Evolutionary conservation across 352 stramenopile genomes (phyloP), one percentile per base, ranked within the genome.

Genomic region (Phytophthora palmivora): DNA sequence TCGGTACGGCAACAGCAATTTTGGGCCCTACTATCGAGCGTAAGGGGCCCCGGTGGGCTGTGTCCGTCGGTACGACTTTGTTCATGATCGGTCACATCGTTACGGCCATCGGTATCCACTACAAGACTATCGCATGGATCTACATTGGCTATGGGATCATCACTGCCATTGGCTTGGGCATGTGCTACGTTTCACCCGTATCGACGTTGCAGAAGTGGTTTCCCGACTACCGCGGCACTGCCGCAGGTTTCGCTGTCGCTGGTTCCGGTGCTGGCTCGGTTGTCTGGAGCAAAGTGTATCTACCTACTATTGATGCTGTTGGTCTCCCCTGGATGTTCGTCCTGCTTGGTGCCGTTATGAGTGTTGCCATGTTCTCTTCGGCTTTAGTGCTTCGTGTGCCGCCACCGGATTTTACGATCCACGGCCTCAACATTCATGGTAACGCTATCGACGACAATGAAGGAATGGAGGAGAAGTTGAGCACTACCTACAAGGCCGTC

Each of bases 161-260:
- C 37, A 70, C 64, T 43, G 79, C 79, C 48, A 82, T 84, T 42
- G 79, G 79, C 43, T 73, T 86, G 54, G 79, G 75, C 0, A 70
- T 91, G 36, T 83, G 74, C 75, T 91, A 89, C 71, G 77, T 88
- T 44, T 84, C 76, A 14, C 81, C 78, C 9, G 79, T 89, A 0
- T 84, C 75, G 22, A 79, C 79, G 4, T 54, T 91, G 6, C 78
- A 89, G 51, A 87, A 89, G 45, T 89, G 82, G 82, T 91, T 91
- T 61, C 82, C 79, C 0, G 82, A 91, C 67, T 84, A 86, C 63
- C 76, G 82, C 38, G 82, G 82, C 21, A 84, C 76, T 1, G 81
- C 81, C 18, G 78, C 78, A 22, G 81, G 81, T 54, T 88, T 90
- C 53, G 81, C 81, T 9, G 77, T 90, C 26, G 76, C 70, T 26